Percentiles rank a stretch among this genome's conserved stretches.
phyloP scores from a whole-genome alignment of 2,329 filamentous ascomycete species.

The Penicillium sp. region DNA sequence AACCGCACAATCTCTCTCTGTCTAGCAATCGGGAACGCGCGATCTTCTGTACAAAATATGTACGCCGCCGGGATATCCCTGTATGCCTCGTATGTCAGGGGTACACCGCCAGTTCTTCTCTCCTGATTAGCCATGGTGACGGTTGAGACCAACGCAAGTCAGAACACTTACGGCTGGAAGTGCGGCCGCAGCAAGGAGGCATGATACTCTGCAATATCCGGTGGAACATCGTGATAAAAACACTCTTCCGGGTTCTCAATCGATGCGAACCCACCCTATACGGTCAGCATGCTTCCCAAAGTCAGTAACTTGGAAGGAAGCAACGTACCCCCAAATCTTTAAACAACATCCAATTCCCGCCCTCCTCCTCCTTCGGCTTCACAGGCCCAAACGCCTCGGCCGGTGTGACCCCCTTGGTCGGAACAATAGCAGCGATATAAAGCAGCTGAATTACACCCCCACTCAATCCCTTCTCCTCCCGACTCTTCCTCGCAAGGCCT shows the following conservation, averaged over 20 bases:
- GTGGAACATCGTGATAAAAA: neutral
- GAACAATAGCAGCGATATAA: neutral
- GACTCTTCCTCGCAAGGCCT: neutral
- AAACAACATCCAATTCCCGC: neutral
- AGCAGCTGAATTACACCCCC: neutral
- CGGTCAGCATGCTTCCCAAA: no score
- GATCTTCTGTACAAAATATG: slow-evolving; percentile 3
- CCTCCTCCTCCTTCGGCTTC: neutral
- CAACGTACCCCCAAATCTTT: neutral
- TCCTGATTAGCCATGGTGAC: neutral
- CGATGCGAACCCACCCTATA: neutral
- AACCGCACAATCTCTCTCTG: neutral
- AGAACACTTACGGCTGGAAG: neutral
- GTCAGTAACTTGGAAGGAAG: neutral
- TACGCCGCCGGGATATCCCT: neutral
- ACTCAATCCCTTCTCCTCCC: neutral
- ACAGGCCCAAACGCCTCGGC: neutral
- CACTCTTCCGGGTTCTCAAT: neutral
- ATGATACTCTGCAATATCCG: neutral
- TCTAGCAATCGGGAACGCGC: neutral
- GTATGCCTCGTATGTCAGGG: slow-evolving; percentile 1
- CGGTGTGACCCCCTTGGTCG: neutral
- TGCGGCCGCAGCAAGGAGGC: neutral
- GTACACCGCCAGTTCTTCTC: neutral
- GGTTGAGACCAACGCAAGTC: neutral